Base-by-base conservation (phyloP, 2,329 filamentous ascomycete genomes). In the Xylaria hypoxylon region DNA sequence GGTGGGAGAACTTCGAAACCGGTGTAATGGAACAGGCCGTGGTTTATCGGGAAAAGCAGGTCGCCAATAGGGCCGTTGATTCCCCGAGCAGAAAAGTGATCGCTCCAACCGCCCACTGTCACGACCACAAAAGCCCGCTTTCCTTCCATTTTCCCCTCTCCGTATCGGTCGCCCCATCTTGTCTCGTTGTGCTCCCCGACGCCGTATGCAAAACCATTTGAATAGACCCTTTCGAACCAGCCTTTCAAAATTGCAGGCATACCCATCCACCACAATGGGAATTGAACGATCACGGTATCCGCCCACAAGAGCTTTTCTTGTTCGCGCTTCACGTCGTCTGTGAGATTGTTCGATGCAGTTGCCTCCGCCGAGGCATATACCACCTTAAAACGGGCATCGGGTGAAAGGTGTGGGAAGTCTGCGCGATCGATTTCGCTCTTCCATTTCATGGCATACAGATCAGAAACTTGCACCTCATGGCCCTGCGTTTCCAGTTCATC, bases 401-500 rank as follows among this genome's bases (percentile, higher is more conserved):
- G 24, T 2, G 45, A 26, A n/a, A 59, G 44, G 13, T 53, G 45
- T 15, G 47, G 35, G 38, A 64, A 59, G 42, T 59, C 61, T 15
- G 53, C 45, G 28, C 53, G 61, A 26, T 64, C 61, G 8, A 53
- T 38, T 22, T 59, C 45, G 6, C 52, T 40, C 38, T 64, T 64
- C 61, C 61, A 59, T 45, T 59, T 17, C 55, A 64, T 64, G 24
- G 52, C 61, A 28, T 64, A 64, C 33, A 64, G 6, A 19, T 59
- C 44, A 1, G 61, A 65, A 7, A 65, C 42, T 17, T 45, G 24
- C 5, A 65, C 50, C 3, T 61, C 57, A n/a, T 65, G 62, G 15
- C 50, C 57, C 15, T 57, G 58, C 2, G 22, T 19, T 44, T 62
- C 35, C 7, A 57, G 15, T 22, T 62, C 51, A 2, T 57, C 44